phyloP scores from a whole-genome alignment of 306 rosid genomes.

The Trichosanthes cucumerina region DNA sequence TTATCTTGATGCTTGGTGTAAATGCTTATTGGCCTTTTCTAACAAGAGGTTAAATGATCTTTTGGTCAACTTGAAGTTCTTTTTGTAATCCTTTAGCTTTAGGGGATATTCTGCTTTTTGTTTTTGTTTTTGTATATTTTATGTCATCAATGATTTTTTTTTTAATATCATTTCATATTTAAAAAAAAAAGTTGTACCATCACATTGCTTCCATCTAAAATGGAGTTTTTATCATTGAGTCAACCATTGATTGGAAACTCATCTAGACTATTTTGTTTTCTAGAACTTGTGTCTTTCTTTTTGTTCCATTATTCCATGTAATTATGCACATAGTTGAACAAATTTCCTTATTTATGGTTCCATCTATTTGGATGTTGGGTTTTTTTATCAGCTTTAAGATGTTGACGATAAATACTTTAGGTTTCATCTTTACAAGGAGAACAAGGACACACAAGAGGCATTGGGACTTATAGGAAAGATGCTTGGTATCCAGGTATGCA shows the following conservation, averaged over 20 bases:
- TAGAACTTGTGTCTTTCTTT: neutral
- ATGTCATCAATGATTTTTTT: neutral
- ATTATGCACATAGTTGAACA: neutral
- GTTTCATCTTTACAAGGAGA: conserved; percentile 92
- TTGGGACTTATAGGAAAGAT: conserved; percentile 70
- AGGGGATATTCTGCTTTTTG: neutral
- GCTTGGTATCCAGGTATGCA: conserved; percentile 84
- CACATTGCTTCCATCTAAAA: neutral
- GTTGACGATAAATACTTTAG: conserved; percentile 23
- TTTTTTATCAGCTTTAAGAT: neutral
- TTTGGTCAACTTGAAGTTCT: neutral
- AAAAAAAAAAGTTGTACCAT: neutral
- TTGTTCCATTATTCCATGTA: neutral
- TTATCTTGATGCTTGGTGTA: neutral
- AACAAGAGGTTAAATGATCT: neutral
- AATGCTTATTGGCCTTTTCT: neutral
- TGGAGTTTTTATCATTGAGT: neutral
- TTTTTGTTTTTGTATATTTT: neutral
- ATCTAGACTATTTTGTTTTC: neutral
- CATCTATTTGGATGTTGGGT: neutral
- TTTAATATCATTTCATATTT: neutral
- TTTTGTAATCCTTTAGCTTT: neutral
- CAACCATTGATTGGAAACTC: neutral
- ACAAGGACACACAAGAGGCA: conserved; percentile 94
- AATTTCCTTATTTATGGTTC: neutral